phyloP scores from a whole-genome alignment of 1,284 basidiomycete species.

The Rugosomyces carneus region DNA sequence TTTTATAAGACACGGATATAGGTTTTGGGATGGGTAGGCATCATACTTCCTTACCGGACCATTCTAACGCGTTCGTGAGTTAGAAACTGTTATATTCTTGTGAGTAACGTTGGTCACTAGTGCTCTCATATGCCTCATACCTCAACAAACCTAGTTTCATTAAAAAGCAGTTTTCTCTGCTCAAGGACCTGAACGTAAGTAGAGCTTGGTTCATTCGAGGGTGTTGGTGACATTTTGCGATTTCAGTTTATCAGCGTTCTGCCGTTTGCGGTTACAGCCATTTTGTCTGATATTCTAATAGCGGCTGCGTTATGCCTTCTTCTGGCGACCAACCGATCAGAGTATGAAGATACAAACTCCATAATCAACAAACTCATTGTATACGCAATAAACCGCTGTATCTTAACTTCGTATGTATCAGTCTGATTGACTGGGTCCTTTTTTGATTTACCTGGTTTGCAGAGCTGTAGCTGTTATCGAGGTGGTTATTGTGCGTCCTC shows the following conservation, averaged over 20 bases:
- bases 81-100: constrained; percentile 33
- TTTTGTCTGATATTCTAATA: constrained; percentile 38
- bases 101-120: constrained; percentile 11
- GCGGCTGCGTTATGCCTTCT: constrained; percentile 33
- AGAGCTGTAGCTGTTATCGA: constrained; percentile 36
- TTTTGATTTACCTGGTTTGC: neutral
- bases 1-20: constrained; percentile 13
- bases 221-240: neutral
- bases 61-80: neutral
- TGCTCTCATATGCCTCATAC: neutral
- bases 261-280: constrained; percentile 32
- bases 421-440: neutral
- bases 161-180: constrained; percentile 26
- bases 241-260: constrained; percentile 26
- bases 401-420: constrained; percentile 37
- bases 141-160: constrained; percentile 22
- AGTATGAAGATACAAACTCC: constrained; percentile 34
- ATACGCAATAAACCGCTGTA: constrained; percentile 40
- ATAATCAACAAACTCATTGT: constrained; percentile 37
- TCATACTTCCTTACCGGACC: neutral
- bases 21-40: constrained; percentile 34
- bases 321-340: constrained; percentile 29
- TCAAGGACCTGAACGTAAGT: constrained; percentile 29
- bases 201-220: neutral
- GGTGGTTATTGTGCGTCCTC: constrained; percentile 28